A percentile compares a stretch with the other conserved stretches of the same genome.
Conservation (phyloP, 768 basidiomycete species). For the Russula sp. region DNA sequence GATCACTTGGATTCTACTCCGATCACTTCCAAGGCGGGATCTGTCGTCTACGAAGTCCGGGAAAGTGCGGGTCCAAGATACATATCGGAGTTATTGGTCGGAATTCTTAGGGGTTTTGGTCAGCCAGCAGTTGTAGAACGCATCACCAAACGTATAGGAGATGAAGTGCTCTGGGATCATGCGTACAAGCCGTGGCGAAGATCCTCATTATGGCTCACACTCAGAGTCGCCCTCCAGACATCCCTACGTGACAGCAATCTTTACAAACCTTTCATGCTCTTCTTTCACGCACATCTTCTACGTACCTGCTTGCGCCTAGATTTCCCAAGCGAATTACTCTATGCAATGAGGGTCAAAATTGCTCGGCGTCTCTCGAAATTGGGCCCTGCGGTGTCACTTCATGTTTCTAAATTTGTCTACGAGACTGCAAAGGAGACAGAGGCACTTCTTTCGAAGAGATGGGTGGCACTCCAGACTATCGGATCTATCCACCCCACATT, state of each 20-base stretch:
- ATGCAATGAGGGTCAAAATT: not conserved
- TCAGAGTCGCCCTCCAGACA: slow-evolving; percentile 37
- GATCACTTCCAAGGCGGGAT: slow-evolving; percentile 30
- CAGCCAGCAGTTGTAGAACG: slow-evolving; percentile 25
- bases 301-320: not conserved
- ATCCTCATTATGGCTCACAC: slow-evolving; percentile 38
- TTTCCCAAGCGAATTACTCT: slow-evolving; percentile 2
- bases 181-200: slow-evolving; percentile 23
- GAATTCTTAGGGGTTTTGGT: slow-evolving; percentile 36
- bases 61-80: slow-evolving; percentile 39
- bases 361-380: not conserved
- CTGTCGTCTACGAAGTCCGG: slow-evolving; percentile 28
- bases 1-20: slow-evolving; percentile 30
- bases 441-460: not conserved
- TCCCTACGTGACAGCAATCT: slow-evolving; percentile 11
- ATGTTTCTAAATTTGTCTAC: not conserved
- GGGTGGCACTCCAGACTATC: not conserved
- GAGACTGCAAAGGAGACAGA: not conserved
- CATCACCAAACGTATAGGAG: slow-evolving; percentile 38
- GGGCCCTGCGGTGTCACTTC: not conserved
- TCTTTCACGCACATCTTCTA: not conserved
- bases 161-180: slow-evolving; percentile 39
- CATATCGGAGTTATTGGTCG: slow-evolving; percentile 41
- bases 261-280: not conserved
- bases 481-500: too few relatives aligned